Conservation (phyloP, 148 eudicot species). For the Cornus suecica region DNA sequence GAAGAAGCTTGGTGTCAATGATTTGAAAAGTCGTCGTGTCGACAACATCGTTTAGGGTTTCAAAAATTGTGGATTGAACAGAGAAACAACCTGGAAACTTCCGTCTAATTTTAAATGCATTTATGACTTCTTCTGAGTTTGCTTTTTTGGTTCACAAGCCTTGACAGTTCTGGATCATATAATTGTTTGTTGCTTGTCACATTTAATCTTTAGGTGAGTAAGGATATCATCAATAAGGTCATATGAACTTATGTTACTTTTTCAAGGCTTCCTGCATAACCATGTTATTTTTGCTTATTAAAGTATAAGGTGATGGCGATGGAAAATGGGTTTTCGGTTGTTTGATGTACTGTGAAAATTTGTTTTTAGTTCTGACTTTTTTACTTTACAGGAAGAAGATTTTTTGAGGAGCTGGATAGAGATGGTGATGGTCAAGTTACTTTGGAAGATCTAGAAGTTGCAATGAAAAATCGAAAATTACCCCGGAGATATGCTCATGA, state of each 20-base stretch:
- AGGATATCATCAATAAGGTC: background rate
- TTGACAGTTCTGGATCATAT: background rate
- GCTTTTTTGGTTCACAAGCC: background rate
- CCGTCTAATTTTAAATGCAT: background rate
- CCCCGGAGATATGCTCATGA: constrained; percentile 86
- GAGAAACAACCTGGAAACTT: background rate
- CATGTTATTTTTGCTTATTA: too few relatives aligned
- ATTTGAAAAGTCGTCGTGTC: background rate
- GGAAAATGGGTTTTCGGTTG: background rate
- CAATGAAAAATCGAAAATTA: constrained; percentile 82
- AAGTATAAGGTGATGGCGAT: background rate
- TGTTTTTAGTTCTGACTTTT: constrained; percentile 1
- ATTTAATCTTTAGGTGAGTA: background rate
- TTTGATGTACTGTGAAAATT: background rate
- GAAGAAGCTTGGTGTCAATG: background rate
- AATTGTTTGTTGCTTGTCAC: too few relatives aligned
- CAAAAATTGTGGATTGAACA: background rate
- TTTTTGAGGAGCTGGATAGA: constrained; percentile 94
- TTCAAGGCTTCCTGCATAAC: background rate
- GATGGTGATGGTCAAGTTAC: constrained; percentile 94
- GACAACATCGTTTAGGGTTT: background rate
- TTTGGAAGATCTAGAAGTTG: constrained; percentile 90
- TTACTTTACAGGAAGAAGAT: constrained; percentile 66
- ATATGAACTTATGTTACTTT: background rate
- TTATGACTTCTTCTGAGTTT: background rate